phyloP scores from a whole-genome alignment of 306 rosid species.

The Myrica gale region DNA sequence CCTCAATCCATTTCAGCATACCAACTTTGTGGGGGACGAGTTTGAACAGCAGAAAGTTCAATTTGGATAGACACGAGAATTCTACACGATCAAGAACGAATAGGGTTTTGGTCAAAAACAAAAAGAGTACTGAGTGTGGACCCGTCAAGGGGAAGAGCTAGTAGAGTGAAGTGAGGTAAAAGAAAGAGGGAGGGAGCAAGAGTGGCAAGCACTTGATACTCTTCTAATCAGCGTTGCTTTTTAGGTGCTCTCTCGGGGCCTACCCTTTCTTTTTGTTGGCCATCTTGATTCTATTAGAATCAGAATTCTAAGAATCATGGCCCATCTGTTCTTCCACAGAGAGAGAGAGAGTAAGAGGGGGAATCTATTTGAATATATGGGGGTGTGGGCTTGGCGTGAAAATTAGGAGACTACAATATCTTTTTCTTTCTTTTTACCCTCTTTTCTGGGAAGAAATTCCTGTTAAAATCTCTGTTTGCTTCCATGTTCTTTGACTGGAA shows the following conservation, averaged over 20 bases:
- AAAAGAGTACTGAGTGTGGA: conserved; percentile 31
- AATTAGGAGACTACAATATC: conserved; percentile 14
- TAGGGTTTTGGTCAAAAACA: conserved; percentile 53
- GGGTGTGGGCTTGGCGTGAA: conserved; percentile 30
- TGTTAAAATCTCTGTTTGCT: neutral
- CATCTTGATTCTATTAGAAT: conserved; percentile 37
- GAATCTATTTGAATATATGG: conserved; percentile 35
- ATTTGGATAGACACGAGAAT: conserved; percentile 10
- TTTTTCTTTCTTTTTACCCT: conserved; percentile 1
- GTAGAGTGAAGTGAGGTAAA: conserved; percentile 15
- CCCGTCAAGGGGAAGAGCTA: conserved; percentile 25
- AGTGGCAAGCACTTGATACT: conserved; percentile 40
- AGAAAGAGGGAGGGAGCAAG: conserved; percentile 12
- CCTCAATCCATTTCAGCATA: neutral
- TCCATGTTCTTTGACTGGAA: conserved; percentile 5
- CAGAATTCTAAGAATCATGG: conserved; percentile 27
- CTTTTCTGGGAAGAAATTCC: conserved; percentile 5
- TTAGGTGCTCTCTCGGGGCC: conserved; percentile 46
- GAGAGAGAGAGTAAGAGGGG: conserved; percentile 12
- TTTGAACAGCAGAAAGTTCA: conserved; percentile 18
- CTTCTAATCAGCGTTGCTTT: conserved; percentile 56
- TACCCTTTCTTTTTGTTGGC: conserved; percentile 39
- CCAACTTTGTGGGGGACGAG: conserved; percentile 16
- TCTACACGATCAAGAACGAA: conserved; percentile 22
- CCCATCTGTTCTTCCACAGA: conserved; percentile 11